Evolutionary conservation across 371 early-diverging fungal species (phyloP).

Genomic region (Lichtheimia corymbifera): DNA sequence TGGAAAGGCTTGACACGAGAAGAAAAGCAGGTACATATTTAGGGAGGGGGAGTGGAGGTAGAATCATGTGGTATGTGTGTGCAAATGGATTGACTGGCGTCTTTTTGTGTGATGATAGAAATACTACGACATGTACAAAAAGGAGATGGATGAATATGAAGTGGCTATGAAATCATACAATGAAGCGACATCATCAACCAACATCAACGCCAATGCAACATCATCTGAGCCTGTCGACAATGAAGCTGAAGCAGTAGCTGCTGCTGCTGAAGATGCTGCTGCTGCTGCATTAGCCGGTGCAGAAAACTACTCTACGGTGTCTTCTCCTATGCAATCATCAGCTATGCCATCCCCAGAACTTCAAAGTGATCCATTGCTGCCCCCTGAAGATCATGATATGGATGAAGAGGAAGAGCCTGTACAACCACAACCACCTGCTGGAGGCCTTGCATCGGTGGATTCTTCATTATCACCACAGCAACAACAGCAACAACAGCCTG

Average conservation of each 20-base stretch:
- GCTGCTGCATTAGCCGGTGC: neutral
- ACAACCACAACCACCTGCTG: neutral
- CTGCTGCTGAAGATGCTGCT: conserved; percentile 9
- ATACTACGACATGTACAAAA: conserved; percentile 53
- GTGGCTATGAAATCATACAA: conserved; percentile 52
- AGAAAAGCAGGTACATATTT: conserved; percentile 53
- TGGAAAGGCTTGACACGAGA: conserved; percentile 54
- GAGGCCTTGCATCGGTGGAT: neutral
- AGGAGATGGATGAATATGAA: conserved; percentile 52
- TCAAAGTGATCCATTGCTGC: conserved; percentile 2
- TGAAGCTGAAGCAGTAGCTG: conserved; percentile 4
- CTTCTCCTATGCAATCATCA: conserved; percentile 8
- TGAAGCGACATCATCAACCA: neutral
- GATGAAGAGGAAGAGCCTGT: neutral
- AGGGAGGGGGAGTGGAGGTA: neutral
- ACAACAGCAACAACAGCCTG: neutral
- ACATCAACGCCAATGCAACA: neutral
- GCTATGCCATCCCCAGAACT: conserved; percentile 4
- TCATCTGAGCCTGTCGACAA: neutral
- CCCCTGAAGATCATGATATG: neutral
- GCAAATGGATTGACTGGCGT: neutral
- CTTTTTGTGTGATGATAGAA: conserved; percentile 22
- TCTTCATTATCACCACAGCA: neutral
- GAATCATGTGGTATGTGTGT: neutral
- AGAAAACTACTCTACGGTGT: conserved; percentile 2